A percentile compares a stretch with the other conserved stretches of the same genome.
Conservation (phyloP, 805 yeast species). For the Candida suzukii region DNA sequence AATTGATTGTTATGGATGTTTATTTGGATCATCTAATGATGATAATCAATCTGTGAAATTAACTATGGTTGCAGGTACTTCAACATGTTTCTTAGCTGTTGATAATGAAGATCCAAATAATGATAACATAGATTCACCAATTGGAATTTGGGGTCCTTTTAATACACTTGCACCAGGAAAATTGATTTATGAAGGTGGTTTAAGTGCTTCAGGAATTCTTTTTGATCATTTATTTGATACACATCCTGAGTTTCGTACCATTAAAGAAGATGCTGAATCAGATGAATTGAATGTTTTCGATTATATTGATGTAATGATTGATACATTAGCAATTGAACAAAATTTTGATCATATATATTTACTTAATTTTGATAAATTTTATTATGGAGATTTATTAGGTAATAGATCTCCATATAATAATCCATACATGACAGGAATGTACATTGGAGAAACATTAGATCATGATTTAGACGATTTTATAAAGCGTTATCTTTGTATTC, state of each 20-base stretch:
- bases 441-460: slow-evolving; percentile 40
- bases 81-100: slow-evolving; percentile 49
- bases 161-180: slow-evolving; percentile 24
- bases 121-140: slow-evolving; percentile 13
- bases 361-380: slow-evolving; percentile 25
- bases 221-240: slow-evolving; percentile 39
- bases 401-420: slow-evolving; percentile 53
- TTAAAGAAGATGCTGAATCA: not conserved
- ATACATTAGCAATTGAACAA: slow-evolving; percentile 9
- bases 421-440: slow-evolving; percentile 39
- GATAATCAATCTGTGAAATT: slow-evolving; percentile 17
- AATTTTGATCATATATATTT: slow-evolving; percentile 11
- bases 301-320: slow-evolving; percentile 15
- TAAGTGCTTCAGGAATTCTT: slow-evolving; percentile 51
- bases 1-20: slow-evolving; percentile 55
- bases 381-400: slow-evolving; percentile 52
- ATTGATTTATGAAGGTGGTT: slow-evolving; percentile 46
- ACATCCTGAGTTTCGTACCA: slow-evolving; percentile 25
- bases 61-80: slow-evolving; percentile 55
- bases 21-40: slow-evolving; percentile 26
- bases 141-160: slow-evolving; percentile 62
- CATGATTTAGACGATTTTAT: slow-evolving; percentile 26
- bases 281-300: not conserved
- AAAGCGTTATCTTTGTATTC: slow-evolving; percentile 34
- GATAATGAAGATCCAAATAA: slow-evolving; percentile 13